phyloP scores from a whole-genome alignment of 176 grass and related monocot genomes.

The Bothriochloa decipiens region DNA sequence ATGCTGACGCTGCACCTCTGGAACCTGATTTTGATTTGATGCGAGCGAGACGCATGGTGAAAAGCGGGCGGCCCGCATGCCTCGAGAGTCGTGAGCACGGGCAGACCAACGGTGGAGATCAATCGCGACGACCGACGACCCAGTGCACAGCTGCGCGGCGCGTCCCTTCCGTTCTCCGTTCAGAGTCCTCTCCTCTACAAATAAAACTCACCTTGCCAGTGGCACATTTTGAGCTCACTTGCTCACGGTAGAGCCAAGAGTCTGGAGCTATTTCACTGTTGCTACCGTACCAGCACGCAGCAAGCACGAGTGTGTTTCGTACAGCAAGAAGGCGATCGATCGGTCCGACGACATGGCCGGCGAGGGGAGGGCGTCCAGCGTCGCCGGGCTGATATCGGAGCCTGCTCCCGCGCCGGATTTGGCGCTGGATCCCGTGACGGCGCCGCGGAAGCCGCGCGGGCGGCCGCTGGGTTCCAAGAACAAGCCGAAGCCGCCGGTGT shows the following conservation, averaged over 20 bases:
- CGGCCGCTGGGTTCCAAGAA: conserved; percentile 84
- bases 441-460: conserved; percentile 54
- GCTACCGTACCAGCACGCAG: background rate
- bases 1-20: no score
- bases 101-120: background rate
- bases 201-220: no score
- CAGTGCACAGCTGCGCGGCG: no score
- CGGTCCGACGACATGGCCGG: conserved; percentile 10
- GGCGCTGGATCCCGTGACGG: background rate
- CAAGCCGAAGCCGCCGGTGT: conserved; percentile 77
- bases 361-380: background rate
- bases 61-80: no score
- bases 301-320: background rate
- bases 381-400: background rate
- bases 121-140: no score
- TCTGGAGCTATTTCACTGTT: conserved; percentile 31
- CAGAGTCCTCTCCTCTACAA: background rate
- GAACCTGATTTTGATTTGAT: no score
- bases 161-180: no score
- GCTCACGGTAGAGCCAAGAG: conserved; percentile 1
- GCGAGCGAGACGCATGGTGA: no score
- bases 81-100: background rate
- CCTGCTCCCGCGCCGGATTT: background rate
- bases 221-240: no score
- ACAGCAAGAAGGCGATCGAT: background rate